Evolutionary conservation across 257 asterid genomes (phyloP).

Genomic region (Lantana camara): DNA sequence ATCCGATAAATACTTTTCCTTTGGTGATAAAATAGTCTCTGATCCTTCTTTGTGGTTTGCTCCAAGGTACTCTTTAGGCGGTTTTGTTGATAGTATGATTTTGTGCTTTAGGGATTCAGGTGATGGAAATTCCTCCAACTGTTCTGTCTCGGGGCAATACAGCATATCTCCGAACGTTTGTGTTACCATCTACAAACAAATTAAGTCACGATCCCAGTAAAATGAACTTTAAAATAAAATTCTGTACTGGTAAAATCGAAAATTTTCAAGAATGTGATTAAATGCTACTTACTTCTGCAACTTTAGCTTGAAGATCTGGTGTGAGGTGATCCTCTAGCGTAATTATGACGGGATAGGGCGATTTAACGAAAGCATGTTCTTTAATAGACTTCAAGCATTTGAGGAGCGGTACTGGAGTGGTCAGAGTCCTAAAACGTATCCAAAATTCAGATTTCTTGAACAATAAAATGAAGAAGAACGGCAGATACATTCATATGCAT

Average conservation of each 20-base stretch:
- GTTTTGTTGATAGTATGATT: conserved; percentile 80
- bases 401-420: conserved; percentile 75
- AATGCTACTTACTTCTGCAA: conserved; percentile 64
- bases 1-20: conserved; percentile 50
- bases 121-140: conserved; percentile 73
- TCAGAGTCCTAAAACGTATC: conserved; percentile 64
- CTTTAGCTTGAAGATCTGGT: conserved; percentile 82
- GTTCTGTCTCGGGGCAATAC: conserved; percentile 62
- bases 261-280: background rate
- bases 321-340: conserved; percentile 89
- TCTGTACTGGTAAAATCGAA: background rate
- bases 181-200: conserved; percentile 56
- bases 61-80: conserved; percentile 86
- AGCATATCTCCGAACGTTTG: conserved; percentile 72
- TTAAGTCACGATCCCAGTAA: background rate
- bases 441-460: conserved; percentile 8
- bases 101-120: conserved; percentile 67
- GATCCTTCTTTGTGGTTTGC: conserved; percentile 38
- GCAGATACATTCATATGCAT: background rate
- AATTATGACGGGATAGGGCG: conserved; percentile 82
- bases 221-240: conserved; percentile 9
- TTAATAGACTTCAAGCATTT: conserved; percentile 77
- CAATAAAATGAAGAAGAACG: background rate
- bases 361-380: conserved; percentile 75
- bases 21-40: conserved; percentile 43